Conservation (phyloP, 108 stramenopile species). For the Skeletonema costatum region DNA sequence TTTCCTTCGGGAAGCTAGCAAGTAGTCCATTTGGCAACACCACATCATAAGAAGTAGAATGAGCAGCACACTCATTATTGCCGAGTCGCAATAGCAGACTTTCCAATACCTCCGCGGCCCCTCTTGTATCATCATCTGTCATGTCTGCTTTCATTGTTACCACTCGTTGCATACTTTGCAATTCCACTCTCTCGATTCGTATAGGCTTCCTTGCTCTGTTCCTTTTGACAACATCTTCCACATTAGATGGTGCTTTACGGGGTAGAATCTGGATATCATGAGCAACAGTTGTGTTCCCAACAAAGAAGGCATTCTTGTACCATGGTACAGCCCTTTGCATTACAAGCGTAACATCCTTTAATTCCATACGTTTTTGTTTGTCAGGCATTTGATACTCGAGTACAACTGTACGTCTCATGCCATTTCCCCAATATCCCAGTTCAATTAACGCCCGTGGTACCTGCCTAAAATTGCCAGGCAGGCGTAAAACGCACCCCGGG, state of each 20-base stretch:
- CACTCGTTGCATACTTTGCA: conserved; percentile 1
- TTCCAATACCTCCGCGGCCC: neutral
- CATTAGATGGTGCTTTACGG: neutral
- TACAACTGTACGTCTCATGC: neutral
- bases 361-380: neutral
- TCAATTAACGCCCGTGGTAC: neutral
- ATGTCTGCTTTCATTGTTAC: neutral
- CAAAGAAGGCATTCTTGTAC: neutral
- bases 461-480: neutral
- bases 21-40: neutral
- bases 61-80: neutral
- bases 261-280: neutral
- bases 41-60: neutral
- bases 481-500: neutral
- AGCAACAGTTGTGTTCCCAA: neutral
- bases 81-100: neutral
- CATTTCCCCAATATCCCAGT: neutral
- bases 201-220: neutral
- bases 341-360: neutral
- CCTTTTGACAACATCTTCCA: neutral
- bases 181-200: neutral
- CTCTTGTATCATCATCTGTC: neutral
- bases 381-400: neutral
- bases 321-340: neutral
- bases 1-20: neutral